Evolutionary conservation across 2,329 filamentous ascomycete genomes (phyloP), one percentile per base, ranked within the genome.

Genomic region (Colletotrichum sojae): DNA sequence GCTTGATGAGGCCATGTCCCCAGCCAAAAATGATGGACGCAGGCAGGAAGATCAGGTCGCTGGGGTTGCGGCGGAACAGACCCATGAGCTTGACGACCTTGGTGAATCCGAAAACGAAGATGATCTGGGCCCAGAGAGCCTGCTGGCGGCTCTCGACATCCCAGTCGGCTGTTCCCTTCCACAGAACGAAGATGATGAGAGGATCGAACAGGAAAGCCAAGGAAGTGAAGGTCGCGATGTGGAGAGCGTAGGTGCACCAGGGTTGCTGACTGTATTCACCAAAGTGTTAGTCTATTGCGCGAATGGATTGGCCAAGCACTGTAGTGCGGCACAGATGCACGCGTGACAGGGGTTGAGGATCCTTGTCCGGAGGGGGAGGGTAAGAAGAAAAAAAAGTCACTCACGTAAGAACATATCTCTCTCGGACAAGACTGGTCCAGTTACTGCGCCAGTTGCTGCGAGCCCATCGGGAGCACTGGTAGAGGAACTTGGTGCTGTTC

Each of bases 361-460:
- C 46, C 59, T 52, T 27, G 31, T 56, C 36, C 56, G 12, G 12
- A 52, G n/a, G 36, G 40, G 57, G 62, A 59, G 59, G 25, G 25
- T 36, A 46, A 68, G 71, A 65, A 58, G n/a, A 69, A 54, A 58
- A 66, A 49, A 71, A 55, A 57, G 18, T n/a, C 36, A 90, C 94
- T 91, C 88, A 97, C 95, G 83, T 90, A 90, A 93, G 94, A 76
- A 98, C 93, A 77, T 94, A 89, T 78, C 92, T 86, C 82, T 98
- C 95, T 72, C 89, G 89, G 72, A 95, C 88, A 77, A 98, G 86
- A 80, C 94, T 98, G 60, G 94, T 98, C 81, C 94, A 91, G 81
- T 98, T 98, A 84, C 94, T 97, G 78, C 95, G 89, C 95, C 95
- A 98, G 82, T 98, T 98, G 85, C 95, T 98, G 76, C 95, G 91